Evolutionary conservation across 192 early-diverging fungal genomes (phyloP).

Genomic region (Coemansia sp.): DNA sequence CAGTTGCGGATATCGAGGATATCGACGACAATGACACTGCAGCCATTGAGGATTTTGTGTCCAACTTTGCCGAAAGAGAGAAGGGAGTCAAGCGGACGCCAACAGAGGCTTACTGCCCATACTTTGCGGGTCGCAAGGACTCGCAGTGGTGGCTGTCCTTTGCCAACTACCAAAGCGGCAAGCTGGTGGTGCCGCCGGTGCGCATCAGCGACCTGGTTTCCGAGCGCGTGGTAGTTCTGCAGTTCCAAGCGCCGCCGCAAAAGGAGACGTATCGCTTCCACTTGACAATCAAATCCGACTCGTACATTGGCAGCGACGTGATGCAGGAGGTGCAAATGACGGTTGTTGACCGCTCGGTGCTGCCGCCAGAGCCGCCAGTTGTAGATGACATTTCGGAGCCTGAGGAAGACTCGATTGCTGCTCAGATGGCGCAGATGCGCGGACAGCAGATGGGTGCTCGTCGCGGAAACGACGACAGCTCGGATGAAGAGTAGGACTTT

Average conservation of each 20-base stretch:
- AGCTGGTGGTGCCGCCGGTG: constrained; percentile 72
- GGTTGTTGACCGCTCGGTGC: constrained; percentile 66
- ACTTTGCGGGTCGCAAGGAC: constrained; percentile 65
- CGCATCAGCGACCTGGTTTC: constrained; percentile 76
- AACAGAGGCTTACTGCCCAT: constrained; percentile 50
- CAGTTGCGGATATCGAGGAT: constrained; percentile 44
- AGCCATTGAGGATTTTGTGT: constrained; percentile 41
- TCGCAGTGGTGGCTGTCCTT: constrained; percentile 91
- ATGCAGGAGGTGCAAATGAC: constrained; percentile 72
- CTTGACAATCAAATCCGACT: constrained; percentile 85
- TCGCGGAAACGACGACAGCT: constrained; percentile 46
- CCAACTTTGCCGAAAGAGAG: constrained; percentile 23
- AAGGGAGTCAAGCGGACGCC: constrained; percentile 25
- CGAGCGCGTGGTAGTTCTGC: constrained; percentile 67
- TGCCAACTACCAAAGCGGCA: constrained; percentile 79
- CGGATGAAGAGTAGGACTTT: constrained; percentile 51
- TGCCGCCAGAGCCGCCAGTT: constrained; percentile 65
- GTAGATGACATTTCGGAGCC: constrained; percentile 97
- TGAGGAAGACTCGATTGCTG: constrained; percentile 92
- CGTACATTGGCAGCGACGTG: constrained; percentile 81
- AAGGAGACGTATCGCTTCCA: constrained; percentile 79
- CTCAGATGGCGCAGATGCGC: constrained; percentile 89
- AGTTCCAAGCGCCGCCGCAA: constrained; percentile 92
- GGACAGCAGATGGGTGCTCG: constrained; percentile 60
- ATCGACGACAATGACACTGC: constrained; percentile 46